Conservation (phyloP, 192 early-diverging fungal species). For the Chytriomyces sp. region DNA sequence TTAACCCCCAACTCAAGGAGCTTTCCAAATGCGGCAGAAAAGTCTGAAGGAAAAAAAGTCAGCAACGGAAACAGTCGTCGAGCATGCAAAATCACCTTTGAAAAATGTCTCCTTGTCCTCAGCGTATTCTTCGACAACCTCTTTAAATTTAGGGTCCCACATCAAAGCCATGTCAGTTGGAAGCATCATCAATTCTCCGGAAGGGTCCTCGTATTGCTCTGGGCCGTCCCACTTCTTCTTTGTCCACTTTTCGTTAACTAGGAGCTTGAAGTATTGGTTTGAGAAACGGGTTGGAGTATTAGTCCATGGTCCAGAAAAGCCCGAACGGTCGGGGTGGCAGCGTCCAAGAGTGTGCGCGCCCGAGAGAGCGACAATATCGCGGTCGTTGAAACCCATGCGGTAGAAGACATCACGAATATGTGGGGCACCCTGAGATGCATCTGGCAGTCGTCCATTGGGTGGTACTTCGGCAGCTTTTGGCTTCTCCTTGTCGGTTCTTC, state of each 20-base stretch:
- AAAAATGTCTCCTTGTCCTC: conserved; percentile 70
- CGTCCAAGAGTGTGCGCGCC: conserved; percentile 45
- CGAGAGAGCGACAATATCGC: conserved; percentile 77
- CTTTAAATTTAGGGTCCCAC: conserved; percentile 61
- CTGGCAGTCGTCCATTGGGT: conserved; percentile 72
- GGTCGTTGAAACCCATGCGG: conserved; percentile 67
- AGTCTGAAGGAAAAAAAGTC: conserved; percentile 65
- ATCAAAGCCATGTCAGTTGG: conserved; percentile 61
- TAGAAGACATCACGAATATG: conserved; percentile 66
- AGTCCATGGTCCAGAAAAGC: conserved; percentile 70
- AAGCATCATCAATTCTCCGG: conserved; percentile 62
- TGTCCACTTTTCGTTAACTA: conserved; percentile 51
- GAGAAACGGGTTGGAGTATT: conserved; percentile 86
- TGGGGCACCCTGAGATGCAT: conserved; percentile 61
- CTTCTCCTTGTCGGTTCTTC: conserved; percentile 57
- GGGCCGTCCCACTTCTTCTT: conserved; percentile 70
- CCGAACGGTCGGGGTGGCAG: conserved; percentile 61
- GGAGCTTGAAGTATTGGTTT: conserved; percentile 84
- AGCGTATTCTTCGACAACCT: conserved; percentile 69
- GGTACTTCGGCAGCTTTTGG: conserved; percentile 58
- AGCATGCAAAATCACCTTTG: conserved; percentile 35
- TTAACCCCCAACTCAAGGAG: conserved; percentile 89
- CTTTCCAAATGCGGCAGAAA: conserved; percentile 84
- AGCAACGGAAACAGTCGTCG: not conserved
- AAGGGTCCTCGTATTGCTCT: conserved; percentile 83